These are phyloP conservation scores for Lasiodiplodia sp. DNA, from an alignment of 2,329 filamentous ascomycete species.

Conservation along the genomic window DNA sequence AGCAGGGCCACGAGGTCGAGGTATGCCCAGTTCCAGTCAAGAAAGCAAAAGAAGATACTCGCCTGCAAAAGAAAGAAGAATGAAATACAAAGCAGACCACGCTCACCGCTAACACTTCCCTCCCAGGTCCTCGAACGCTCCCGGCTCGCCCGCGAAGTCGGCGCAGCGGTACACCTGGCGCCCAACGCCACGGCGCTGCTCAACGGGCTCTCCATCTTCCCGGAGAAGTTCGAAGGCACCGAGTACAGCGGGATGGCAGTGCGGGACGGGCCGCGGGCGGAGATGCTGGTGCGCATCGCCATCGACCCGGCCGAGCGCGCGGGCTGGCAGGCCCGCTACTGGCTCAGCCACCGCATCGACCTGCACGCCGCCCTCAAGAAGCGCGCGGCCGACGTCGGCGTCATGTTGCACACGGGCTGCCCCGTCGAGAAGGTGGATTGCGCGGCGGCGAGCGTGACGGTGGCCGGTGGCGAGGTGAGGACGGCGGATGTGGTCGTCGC, in stretches of 20 bases:
- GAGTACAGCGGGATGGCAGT: background rate
- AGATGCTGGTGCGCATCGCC: background rate
- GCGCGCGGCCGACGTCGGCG: constrained; percentile 44
- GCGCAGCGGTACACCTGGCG: constrained; percentile 67
- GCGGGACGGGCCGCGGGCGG: background rate
- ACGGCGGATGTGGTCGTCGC: constrained; percentile 61
- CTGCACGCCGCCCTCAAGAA: constrained; percentile 61
- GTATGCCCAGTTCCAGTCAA: background rate
- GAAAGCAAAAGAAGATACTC: background rate
- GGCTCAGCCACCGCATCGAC: constrained; percentile 57
- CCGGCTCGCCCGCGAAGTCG: constrained; percentile 62
- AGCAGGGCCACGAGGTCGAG: constrained; percentile 58
- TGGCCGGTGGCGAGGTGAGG: constrained; percentile 54
- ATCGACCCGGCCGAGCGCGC: background rate
- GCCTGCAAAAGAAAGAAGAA: background rate
- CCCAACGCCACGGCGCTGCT: constrained; percentile 68
- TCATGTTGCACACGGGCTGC: constrained; percentile 50
- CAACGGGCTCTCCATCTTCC: constrained; percentile 51
- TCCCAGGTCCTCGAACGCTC: constrained; percentile 63
- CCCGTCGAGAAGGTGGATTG: constrained; percentile 55
- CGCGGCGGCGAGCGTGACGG: constrained; percentile 49
- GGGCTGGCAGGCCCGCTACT: background rate
- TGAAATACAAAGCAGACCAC: no score
- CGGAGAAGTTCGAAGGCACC: constrained; percentile 49
- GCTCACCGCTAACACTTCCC: background rate